Base-by-base conservation (phyloP, 306 rosid genomes). In the Mimosa bimucronata region DNA sequence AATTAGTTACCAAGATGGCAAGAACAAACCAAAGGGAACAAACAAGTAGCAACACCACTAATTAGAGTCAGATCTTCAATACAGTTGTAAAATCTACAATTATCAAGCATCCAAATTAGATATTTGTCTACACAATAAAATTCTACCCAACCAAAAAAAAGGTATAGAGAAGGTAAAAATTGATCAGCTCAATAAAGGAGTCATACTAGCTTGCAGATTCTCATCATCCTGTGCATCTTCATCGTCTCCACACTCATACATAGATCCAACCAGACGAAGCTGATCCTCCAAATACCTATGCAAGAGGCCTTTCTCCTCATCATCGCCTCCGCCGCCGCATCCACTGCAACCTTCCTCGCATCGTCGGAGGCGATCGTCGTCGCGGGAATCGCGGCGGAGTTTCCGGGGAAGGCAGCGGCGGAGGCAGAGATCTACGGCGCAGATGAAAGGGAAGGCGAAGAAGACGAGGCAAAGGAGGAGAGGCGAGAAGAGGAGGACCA, bases 261-360 rank as follows among this genome's bases (percentile, higher is more conserved):
- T 82, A 50, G 86, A 86, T 72, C 89, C 9, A 26, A 86, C 86
- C 14, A 82, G 84, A 79, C 80, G 73, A 64, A 86, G 83, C 34
- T 82, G 89, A 86, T 86, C 86, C 34, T 86, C 86, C 70, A 86
- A 46, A 70, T 86, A 86, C 19, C 86, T 52, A 72, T 82, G 86
- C 77, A 82, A 62, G 1, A 86, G 79, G 0, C 89, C 86, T 66
- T 86, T 82, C 41, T 82, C 88, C 26, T 79, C 74, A 3, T 42
- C 72, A 6, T 34, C 5, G 5, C 5, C 38, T 0, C 5, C n/a
- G 0, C 37, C 48, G 1, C n/a, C 66, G 74, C 81, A 48, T 29
- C 70, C 45, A 16, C 84, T 62, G 52, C 83, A 68, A 6, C 88
- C 88, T 42, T 85, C 86, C 74, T 85, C 88, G 57, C 84, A 85